These are phyloP conservation scores for Tetracladium marchalianum DNA, from an alignment of 495 filamentous ascomycete species.

Conservation along the genomic window DNA sequence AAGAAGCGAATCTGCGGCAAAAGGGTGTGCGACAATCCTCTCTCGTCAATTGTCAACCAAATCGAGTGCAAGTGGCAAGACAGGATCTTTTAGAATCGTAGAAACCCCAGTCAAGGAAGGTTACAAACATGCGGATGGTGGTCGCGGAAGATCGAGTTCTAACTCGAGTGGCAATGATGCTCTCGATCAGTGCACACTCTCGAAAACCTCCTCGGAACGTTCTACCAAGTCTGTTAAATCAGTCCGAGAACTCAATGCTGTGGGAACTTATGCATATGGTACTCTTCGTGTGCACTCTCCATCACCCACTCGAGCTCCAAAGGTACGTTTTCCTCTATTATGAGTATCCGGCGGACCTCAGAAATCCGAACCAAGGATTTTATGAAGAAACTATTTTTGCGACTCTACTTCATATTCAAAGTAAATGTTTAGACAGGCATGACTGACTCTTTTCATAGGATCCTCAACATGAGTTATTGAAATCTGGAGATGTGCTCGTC, in stretches of 20 bases:
- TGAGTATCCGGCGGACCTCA: neutral
- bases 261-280: conserved; percentile 26
- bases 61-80: conserved; percentile 4
- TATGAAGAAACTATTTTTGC: too few relatives aligned
- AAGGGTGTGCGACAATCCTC: conserved; percentile 3
- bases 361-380: neutral
- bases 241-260: conserved; percentile 18
- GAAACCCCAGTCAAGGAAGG: neutral
- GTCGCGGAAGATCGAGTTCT: conserved; percentile 1
- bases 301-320: conserved; percentile 5
- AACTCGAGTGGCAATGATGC: conserved; percentile 1
- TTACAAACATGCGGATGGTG: neutral
- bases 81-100: neutral
- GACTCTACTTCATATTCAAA: neutral
- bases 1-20: conserved; percentile 8
- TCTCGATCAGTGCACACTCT: conserved; percentile 1
- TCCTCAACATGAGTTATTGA: conserved; percentile 7
- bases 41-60: conserved; percentile 10
- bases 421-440: neutral
- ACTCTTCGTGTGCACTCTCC: conserved; percentile 25
- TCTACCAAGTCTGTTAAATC: conserved; percentile 9
- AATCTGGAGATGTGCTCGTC: conserved; percentile 32
- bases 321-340: too few relatives aligned
- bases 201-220: conserved; percentile 7
- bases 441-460: conserved; percentile 2